Percentiles rank a stretch among this genome's conserved stretches.
These are phyloP conservation scores for Ploettnerulaceae sp. DNA, from an alignment of 2,329 filamentous ascomycete species.

Conservation along the genomic window DNA sequence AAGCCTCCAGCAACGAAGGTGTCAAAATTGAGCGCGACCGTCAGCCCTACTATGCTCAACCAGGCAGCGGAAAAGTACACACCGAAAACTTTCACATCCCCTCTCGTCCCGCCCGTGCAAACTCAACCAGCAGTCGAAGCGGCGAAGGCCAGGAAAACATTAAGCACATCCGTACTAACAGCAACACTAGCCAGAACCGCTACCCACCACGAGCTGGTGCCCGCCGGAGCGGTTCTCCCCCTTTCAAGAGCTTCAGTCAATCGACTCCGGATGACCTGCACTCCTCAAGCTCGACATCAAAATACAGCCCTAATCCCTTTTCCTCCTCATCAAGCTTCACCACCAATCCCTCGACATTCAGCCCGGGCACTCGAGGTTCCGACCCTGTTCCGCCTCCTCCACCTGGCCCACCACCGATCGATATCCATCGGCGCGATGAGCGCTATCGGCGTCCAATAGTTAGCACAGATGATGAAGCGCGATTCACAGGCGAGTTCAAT, in stretches of 20 bases:
- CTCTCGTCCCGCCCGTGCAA: conserved; percentile 19
- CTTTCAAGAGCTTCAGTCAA: conserved; percentile 27
- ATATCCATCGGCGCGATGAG: conserved; percentile 24
- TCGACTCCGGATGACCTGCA: conserved; percentile 28
- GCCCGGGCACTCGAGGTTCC: conserved; percentile 20
- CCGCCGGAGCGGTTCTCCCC: conserved; percentile 24
- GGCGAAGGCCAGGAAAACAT: conserved; percentile 1
- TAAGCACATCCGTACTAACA: conserved; percentile 22
- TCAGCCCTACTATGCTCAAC: conserved; percentile 57
- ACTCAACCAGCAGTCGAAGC: conserved; percentile 24
- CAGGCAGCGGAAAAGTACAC: conserved; percentile 54
- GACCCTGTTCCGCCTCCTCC: conserved; percentile 27
- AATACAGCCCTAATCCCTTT: conserved; percentile 23
- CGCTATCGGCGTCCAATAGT: conserved; percentile 17
- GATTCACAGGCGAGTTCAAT: conserved; percentile 25
- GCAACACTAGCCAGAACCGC: conserved; percentile 22
- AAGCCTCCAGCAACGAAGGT: conserved; percentile 39
- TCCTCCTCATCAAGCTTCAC: conserved; percentile 21
- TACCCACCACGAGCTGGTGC: conserved; percentile 15
- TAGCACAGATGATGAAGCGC: conserved; percentile 24
- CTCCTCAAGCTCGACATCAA: conserved; percentile 6
- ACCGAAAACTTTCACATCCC: conserved; percentile 35
- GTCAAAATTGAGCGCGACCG: conserved; percentile 60
- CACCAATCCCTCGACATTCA: conserved; percentile 14
- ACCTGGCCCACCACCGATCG: conserved; percentile 19